phyloP scores from a whole-genome alignment of 2,329 filamentous ascomycete genomes.

The Aspergillus latus region DNA sequence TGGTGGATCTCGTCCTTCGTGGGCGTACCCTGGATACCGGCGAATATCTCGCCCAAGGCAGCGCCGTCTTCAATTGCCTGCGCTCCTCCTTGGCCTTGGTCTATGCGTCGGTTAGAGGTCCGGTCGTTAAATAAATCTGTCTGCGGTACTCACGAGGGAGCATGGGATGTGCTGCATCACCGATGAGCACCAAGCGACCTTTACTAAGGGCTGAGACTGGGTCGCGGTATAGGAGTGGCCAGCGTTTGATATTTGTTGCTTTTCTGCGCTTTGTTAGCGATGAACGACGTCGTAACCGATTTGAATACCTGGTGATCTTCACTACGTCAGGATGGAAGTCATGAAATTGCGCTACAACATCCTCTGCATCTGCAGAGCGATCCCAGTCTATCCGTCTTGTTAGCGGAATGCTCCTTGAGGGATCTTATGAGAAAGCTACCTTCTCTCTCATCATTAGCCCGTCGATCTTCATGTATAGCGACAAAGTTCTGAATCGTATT shows the following conservation, averaged over 20 bases:
- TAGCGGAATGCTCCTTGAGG: neutral
- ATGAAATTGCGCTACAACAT: slow-evolving; percentile 4
- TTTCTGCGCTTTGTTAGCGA: slow-evolving; percentile 19
- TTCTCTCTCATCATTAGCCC: slow-evolving; percentile 1
- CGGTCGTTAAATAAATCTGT: too few relatives aligned
- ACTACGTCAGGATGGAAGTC: slow-evolving; percentile 8
- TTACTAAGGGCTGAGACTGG: slow-evolving; percentile 28
- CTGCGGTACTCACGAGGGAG: slow-evolving; percentile 1
- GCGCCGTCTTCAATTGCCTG: slow-evolving; percentile 38
- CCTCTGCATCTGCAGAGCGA: slow-evolving; percentile 9
- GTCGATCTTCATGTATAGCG: slow-evolving; percentile 22
- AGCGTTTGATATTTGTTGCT: slow-evolving; percentile 14
- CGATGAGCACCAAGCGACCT: slow-evolving; percentile 30
- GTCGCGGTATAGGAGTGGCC: slow-evolving; percentile 30
- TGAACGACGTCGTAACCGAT: accelerated
- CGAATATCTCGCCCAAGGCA: slow-evolving; percentile 20
- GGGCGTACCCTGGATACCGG: neutral
- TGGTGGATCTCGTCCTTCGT: neutral
- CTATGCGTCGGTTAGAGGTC: neutral
- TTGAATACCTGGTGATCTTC: neutral
- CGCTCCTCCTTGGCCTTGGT: slow-evolving; percentile 31
- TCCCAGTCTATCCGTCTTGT: slow-evolving; percentile 5
- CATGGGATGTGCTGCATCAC: slow-evolving; percentile 36
- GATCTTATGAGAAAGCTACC: neutral
- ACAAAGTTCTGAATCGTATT: slow-evolving; percentile 32